A percentile compares a stretch with the other conserved stretches of the same genome.
These are phyloP conservation scores for Bimuria novae-zelandiae DNA, from an alignment of 2,329 filamentous ascomycete genomes.

Conservation along the genomic window DNA sequence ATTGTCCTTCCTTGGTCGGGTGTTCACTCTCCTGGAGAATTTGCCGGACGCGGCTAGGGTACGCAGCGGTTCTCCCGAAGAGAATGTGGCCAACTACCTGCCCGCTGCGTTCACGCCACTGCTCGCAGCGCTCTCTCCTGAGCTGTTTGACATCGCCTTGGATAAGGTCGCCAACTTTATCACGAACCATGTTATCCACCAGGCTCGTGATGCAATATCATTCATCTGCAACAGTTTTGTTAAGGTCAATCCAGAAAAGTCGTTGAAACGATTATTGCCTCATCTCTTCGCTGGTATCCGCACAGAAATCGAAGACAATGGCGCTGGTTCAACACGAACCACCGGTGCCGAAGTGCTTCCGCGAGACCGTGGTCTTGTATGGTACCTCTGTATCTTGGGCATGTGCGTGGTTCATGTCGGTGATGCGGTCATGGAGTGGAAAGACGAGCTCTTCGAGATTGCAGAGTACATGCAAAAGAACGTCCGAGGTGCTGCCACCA, in stretches of 20 bases:
- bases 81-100: constrained; percentile 94
- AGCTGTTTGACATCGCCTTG: constrained; percentile 88
- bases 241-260: constrained; percentile 94
- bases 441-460: constrained; percentile 86
- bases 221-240: constrained; percentile 97
- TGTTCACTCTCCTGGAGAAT: constrained; percentile 95
- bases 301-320: constrained; percentile 95
- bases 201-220: constrained; percentile 95
- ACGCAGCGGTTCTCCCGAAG: constrained; percentile 88
- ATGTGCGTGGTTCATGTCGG: constrained; percentile 99
- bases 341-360: constrained; percentile 93
- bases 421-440: constrained; percentile 84
- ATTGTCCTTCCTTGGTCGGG: constrained; percentile 84
- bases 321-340: constrained; percentile 90
- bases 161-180: constrained; percentile 94
- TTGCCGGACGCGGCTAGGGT: constrained; percentile 87
- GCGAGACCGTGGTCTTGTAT: constrained; percentile 88
- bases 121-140: constrained; percentile 86
- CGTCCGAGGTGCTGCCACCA: constrained; percentile 89
- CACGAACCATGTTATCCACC: constrained; percentile 91
- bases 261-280: constrained; percentile 85
- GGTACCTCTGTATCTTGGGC: constrained; percentile 95
- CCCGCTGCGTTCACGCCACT: constrained; percentile 90
- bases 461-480: constrained; percentile 96
- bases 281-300: constrained; percentile 90